Base-by-base conservation (phyloP, 192 early-diverging fungal genomes). In the Coemansia sp. region DNA sequence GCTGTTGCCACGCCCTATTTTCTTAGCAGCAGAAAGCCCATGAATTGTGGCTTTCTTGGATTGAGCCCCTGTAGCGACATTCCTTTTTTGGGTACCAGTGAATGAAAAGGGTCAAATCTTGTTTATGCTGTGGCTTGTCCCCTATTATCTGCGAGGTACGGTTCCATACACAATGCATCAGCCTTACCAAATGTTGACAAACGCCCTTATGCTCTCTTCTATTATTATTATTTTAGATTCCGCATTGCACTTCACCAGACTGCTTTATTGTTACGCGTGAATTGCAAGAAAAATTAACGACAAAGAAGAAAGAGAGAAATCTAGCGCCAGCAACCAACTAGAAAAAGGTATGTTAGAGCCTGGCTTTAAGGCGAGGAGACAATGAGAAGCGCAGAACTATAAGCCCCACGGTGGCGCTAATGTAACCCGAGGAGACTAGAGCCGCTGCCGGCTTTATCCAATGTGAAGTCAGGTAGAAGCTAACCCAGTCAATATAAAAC, bases 401-500 rank as follows among this genome's bases (percentile, higher is more conserved):
- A 25, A 75, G 48, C 5, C 78, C 78, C 52, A 80, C 14, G 9
- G 78, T 72, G 35, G 78, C 78, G 21, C 57, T 65, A 26, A 62
- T 31, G 28, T 80, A 80, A 11, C 78, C 73, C 42, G 59, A 64
- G 6, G 72, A 66, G 12, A 66, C 78, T 16, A 80, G 59, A 43
- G 36, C 26, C 1, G 68, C 47, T 7, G 72, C 78, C 2, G 78
- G 72, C 56, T 66, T 72, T 7, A 80, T 36, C 78, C 78, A 80
- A 31, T 65, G 57, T 2, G 69, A 65, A 31, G 47, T 80, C 31
- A 80, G 50, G 45, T 75, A 80, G 3, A 55, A 25, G 23, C 59
- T 68, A 6, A 56, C 78, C 78, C 78, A 80, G 21, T 80, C 78
- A 43, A 80, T 72, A 55, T 80, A 80, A 53, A 80, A 75, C 21